Evolutionary conservation across 1,139 yeast genomes (phyloP).

Genomic region (Meyerozyma guilliermondii): DNA sequence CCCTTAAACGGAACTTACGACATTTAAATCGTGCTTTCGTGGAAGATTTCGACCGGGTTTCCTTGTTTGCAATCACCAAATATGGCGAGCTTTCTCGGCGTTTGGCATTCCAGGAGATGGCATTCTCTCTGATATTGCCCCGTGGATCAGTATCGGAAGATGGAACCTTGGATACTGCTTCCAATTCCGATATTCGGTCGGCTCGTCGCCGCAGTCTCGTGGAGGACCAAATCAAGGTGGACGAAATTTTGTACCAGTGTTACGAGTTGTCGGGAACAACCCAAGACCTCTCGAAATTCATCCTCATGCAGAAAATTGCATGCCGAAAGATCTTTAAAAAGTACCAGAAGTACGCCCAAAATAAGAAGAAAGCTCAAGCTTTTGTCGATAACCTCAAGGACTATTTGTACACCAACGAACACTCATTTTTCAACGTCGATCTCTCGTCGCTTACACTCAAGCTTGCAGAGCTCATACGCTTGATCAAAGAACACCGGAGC

Average conservation of each 20-base stretch:
- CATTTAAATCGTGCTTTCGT: slow-evolving; percentile 29
- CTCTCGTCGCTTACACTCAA: slow-evolving; percentile 61
- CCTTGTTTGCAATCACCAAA: slow-evolving; percentile 61
- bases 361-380: slow-evolving; percentile 30
- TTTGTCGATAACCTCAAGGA: slow-evolving; percentile 34
- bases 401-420: slow-evolving; percentile 32
- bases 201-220: slow-evolving; percentile 7
- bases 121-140: not conserved
- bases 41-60: slow-evolving; percentile 49
- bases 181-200: not conserved
- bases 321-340: slow-evolving; percentile 77
- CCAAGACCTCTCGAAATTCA: slow-evolving; percentile 68
- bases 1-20: slow-evolving; percentile 12
- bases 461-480: slow-evolving; percentile 34
- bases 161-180: not conserved
- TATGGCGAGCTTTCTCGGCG: slow-evolving; percentile 51
- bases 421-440: slow-evolving; percentile 62
- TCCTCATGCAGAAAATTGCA: slow-evolving; percentile 78
- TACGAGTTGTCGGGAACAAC: slow-evolving; percentile 53
- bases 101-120: slow-evolving; percentile 12
- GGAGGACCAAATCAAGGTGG: slow-evolving; percentile 19
- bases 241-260: slow-evolving; percentile 30
- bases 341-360: slow-evolving; percentile 56
- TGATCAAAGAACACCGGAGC: not conserved
- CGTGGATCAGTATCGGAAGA: not conserved